phyloP scores from a whole-genome alignment of 2,329 filamentous ascomycete species.

The Arthroderma sp. region DNA sequence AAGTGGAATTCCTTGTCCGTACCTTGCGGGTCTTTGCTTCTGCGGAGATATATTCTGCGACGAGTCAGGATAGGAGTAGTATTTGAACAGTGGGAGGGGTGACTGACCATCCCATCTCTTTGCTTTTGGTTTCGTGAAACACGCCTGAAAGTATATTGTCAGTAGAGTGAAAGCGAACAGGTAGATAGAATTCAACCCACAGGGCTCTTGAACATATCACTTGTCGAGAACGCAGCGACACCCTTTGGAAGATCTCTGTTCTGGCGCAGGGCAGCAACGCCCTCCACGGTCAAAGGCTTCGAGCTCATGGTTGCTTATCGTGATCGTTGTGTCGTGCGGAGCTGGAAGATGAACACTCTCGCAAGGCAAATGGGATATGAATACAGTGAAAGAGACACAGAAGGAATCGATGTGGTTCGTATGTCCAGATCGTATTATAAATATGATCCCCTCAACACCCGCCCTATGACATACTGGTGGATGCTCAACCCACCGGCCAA shows the following conservation, averaged over 20 bases:
- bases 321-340: background rate
- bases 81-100: background rate
- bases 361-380: too few relatives aligned
- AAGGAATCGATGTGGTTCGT: too few relatives aligned
- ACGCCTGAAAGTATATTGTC: constrained; percentile 19
- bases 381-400: too few relatives aligned
- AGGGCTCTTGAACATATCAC: constrained; percentile 70
- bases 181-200: constrained; percentile 31
- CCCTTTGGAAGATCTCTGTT: constrained; percentile 63
- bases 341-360: background rate
- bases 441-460: too few relatives aligned
- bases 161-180: too few relatives aligned
- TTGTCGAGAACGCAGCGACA: constrained; percentile 62
- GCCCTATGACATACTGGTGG: too few relatives aligned
- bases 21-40: constrained; percentile 45
- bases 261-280: constrained; percentile 53
- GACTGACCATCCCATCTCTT: constrained; percentile 67
- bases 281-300: constrained; percentile 45
- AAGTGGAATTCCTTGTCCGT: background rate
- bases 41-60: constrained; percentile 41
- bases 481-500: too few relatives aligned
- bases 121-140: constrained; percentile 55
- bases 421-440: too few relatives aligned
- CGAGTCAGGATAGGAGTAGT: background rate
- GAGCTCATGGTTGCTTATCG: constrained; percentile 5